Base-by-base conservation (phyloP, 352 stramenopile species). In the Globisporangium cederbergense region DNA sequence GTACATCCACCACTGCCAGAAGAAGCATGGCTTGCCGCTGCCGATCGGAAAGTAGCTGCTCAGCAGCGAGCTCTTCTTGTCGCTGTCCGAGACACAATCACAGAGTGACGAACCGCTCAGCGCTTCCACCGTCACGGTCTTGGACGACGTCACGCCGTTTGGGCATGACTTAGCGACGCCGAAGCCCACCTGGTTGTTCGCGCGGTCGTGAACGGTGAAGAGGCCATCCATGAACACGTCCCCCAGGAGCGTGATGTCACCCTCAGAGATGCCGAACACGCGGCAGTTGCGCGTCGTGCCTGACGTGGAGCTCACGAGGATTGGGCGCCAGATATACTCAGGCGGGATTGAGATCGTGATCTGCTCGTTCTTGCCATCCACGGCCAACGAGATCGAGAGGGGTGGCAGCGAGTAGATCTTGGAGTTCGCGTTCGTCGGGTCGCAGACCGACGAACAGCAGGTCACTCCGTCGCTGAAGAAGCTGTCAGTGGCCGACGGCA, bases 1-100 rank as follows among this genome's bases (percentile, higher is more conserved):
- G 64, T 95, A 93, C 81, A 91, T 93, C 86, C 86, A 95, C 86
- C 86, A 95, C 54, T 86, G 72, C 86, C 86, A 95, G 68, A 91
- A 92, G 79, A 85, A 93, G 75, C 86, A 95, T 16, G 78, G 74
- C 55, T 89, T 90, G 66, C 73, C 67, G 11, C 75, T 77, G 65
- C 89, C 83, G 18, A 70, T 38, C 4, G 84, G 83, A 20, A 81
- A 60, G 51, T 82, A 86, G 43, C 76, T 83, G 40, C 70, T 86
- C 25, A 95, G 43, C n/a, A 91, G 62, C 32, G 72, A 90, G 45
- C 65, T 78, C 61, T 81, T 88, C 45, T 73, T 71, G 68, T 92
- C 83, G 25, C 66, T 72, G 7, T 73, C 72, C 30, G 78, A 78
- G 1, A 93, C 68, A 40, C 84, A 95, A 58, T 91, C 75, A 58